phyloP scores from a whole-genome alignment of 1,139 yeast genomes.

The Scheffersomyces insectosa region DNA sequence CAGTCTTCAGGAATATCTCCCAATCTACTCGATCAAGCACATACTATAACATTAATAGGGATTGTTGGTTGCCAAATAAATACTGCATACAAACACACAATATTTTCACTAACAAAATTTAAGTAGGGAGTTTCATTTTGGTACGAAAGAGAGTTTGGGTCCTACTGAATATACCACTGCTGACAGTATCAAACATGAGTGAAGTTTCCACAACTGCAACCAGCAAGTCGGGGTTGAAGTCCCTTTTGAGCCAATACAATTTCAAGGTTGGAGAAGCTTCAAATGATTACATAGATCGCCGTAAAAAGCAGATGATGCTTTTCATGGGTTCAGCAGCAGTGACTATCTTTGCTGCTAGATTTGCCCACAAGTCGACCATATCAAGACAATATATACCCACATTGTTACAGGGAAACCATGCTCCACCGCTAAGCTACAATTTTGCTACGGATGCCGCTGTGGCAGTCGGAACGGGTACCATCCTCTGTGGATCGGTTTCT shows the following conservation, averaged over 20 bases:
- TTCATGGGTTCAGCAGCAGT: slow-evolving; percentile 74
- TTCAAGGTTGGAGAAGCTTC: slow-evolving; percentile 42
- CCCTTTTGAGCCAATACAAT: slow-evolving; percentile 13
- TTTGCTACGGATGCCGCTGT: slow-evolving; percentile 82
- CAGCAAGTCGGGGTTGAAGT: neutral
- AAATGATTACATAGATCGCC: slow-evolving; percentile 51
- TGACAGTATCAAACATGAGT: no score
- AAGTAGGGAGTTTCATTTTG: no score
- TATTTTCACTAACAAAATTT: no score
- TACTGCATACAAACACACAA: no score
- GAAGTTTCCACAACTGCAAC: neutral
- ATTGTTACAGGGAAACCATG: slow-evolving; percentile 81
- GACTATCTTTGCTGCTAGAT: slow-evolving; percentile 69
- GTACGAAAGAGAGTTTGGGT: no score
- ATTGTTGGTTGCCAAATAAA: no score
- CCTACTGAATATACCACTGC: no score
- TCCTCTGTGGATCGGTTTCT: slow-evolving; percentile 70
- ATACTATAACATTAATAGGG: no score
- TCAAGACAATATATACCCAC: slow-evolving; percentile 76
- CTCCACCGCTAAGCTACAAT: slow-evolving; percentile 74
- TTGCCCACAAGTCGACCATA: slow-evolving; percentile 74
- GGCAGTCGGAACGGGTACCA: slow-evolving; percentile 81
- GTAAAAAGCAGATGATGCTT: slow-evolving; percentile 69
- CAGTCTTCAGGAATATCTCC: no score
- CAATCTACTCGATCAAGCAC: no score